These are phyloP conservation scores for Podospora pseudoanserina DNA, from an alignment of 495 filamentous ascomycete species.

Conservation along the genomic window DNA sequence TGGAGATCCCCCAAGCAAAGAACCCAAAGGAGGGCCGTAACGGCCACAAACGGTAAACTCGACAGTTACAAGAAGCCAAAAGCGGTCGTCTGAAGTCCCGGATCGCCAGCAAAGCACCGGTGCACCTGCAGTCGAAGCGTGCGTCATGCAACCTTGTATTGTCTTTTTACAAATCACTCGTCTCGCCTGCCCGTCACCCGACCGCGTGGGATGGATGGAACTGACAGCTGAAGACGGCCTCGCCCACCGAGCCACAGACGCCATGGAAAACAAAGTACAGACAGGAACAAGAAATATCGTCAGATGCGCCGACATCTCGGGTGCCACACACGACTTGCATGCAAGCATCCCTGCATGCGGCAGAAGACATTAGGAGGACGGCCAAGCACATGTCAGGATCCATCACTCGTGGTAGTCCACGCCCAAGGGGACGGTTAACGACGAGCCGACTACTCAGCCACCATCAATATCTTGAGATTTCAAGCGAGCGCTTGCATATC, in stretches of 20 bases:
- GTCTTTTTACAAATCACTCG: constrained; percentile 3
- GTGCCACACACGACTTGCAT: not conserved
- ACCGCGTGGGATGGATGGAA: not conserved
- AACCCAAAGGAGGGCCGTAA: not conserved
- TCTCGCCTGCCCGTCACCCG: not conserved
- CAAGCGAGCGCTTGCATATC: not conserved
- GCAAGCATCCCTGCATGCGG: constrained; percentile 12
- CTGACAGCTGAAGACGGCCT: not conserved
- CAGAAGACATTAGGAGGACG: constrained; percentile 10
- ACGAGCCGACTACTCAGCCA: not conserved
- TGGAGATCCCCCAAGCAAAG: constrained; percentile 17
- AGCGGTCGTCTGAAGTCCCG: constrained; percentile 14
- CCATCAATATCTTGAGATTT: not conserved
- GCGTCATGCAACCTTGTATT: constrained; percentile 7
- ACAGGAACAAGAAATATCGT: not conserved
- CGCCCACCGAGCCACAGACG: not conserved
- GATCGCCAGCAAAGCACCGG: constrained; percentile 8
- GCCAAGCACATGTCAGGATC: not conserved
- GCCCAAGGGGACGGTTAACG: too few species aligned
- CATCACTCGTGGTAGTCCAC: not conserved
- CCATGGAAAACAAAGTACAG: not conserved
- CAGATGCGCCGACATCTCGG: too few species aligned
- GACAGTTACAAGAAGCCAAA: constrained; percentile 10
- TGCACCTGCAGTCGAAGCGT: constrained; percentile 3
- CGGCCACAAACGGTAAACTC: constrained; percentile 11